Conservation (phyloP, 2,329 filamentous ascomycete genomes). For the Penicillium sp. region DNA sequence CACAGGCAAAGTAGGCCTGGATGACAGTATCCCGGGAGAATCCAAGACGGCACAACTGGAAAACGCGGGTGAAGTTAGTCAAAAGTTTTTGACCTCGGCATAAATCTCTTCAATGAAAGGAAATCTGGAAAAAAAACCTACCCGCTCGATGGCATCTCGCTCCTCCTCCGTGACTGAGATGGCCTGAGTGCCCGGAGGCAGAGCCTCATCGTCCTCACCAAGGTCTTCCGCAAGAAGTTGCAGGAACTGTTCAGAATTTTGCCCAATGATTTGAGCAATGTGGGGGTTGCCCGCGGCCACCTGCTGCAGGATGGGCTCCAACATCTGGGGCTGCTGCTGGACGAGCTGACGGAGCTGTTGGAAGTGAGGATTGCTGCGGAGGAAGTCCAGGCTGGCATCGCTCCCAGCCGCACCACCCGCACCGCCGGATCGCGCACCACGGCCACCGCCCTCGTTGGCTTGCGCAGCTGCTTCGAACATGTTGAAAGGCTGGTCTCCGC, state of each 20-base stretch:
- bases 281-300: slow-evolving; percentile 92
- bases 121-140: slow-evolving; percentile 45
- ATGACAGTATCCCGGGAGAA: slow-evolving; percentile 92
- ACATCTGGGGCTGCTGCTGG: slow-evolving; percentile 96
- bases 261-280: slow-evolving; percentile 83
- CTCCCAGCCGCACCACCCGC: slow-evolving; percentile 38
- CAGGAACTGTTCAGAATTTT: slow-evolving; percentile 89
- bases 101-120: background rate
- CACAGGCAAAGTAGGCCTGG: slow-evolving; percentile 97
- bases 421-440: slow-evolving; percentile 24
- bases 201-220: slow-evolving; percentile 61
- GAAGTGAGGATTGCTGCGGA: slow-evolving; percentile 94
- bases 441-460: slow-evolving; percentile 47
- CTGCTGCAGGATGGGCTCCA: slow-evolving; percentile 95
- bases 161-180: slow-evolving; percentile 94
- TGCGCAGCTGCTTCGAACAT: slow-evolving; percentile 90
- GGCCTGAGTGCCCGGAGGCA: slow-evolving; percentile 81
- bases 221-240: slow-evolving; percentile 81
- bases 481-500: slow-evolving; percentile 64
- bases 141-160: slow-evolving; percentile 91
- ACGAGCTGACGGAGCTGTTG: slow-evolving; percentile 96
- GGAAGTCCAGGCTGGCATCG: slow-evolving; percentile 77
- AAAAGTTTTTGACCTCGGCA: background rate
- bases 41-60: slow-evolving; percentile 81
- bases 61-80: slow-evolving; percentile 13